Conservation (phyloP, 208 protist species). For the Blechomonas ayalai region DNA sequence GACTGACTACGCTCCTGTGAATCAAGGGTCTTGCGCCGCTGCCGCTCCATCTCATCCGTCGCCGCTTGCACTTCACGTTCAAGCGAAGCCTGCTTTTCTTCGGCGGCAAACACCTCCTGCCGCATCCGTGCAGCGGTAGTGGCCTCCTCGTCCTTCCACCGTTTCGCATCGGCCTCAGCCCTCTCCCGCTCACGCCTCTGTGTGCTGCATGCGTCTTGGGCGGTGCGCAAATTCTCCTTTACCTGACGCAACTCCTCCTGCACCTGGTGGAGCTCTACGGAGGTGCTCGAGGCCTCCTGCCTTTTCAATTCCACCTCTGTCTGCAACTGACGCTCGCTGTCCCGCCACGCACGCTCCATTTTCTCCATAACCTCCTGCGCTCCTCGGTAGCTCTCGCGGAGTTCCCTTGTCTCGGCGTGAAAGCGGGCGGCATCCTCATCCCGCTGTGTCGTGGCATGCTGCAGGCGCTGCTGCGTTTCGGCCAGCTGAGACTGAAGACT, state of each 20-base stretch:
- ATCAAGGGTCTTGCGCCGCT: slow-evolving; percentile 11
- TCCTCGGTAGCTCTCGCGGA: slow-evolving; percentile 32
- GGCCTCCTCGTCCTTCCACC: slow-evolving; percentile 42
- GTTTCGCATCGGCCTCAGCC: slow-evolving; percentile 28
- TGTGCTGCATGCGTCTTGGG: slow-evolving; percentile 13
- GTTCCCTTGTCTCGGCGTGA: slow-evolving; percentile 26
- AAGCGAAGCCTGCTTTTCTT: slow-evolving; percentile 27
- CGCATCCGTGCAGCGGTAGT: slow-evolving; percentile 20
- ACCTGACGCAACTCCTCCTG: slow-evolving; percentile 19
- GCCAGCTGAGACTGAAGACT: slow-evolving; percentile 48
- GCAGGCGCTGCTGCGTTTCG: slow-evolving; percentile 45
- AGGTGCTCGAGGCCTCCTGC: slow-evolving; percentile 2
- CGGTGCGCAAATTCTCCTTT: slow-evolving; percentile 16
- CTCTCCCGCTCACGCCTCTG: slow-evolving; percentile 18
- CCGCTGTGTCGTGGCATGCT: slow-evolving; percentile 23
- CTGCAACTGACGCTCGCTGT: slow-evolving; percentile 8
- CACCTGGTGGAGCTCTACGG: slow-evolving; percentile 18
- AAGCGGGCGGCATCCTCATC: slow-evolving; percentile 41
- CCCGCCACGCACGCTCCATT: slow-evolving; percentile 4
- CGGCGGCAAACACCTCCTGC: slow-evolving; percentile 17
- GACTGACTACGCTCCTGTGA: slow-evolving; percentile 41
- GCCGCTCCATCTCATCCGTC: slow-evolving; percentile 27
- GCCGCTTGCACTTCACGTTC: slow-evolving; percentile 25
- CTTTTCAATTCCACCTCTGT: neutral
- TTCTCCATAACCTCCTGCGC: slow-evolving; percentile 15